These are phyloP conservation scores for Cymbidium sinense DNA, from an alignment of 106 monocot species.

Conservation along the genomic window DNA sequence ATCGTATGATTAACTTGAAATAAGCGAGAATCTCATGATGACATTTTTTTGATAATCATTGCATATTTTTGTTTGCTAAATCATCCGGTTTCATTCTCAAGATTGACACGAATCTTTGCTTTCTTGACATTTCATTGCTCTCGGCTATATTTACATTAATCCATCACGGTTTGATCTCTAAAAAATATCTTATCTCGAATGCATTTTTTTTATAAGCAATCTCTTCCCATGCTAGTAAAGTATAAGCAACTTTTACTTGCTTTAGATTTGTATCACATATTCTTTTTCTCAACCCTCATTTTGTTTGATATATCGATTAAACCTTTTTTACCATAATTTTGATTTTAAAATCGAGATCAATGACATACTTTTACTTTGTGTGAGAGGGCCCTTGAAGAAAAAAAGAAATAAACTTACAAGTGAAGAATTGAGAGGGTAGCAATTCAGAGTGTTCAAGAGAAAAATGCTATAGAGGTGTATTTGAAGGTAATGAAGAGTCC, in stretches of 20 bases:
- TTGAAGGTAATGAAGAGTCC: constrained; percentile 35
- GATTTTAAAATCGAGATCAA: not conserved
- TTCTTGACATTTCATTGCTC: not conserved
- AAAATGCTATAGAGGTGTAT: constrained; percentile 41
- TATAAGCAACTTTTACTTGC: not conserved
- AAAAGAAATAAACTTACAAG: constrained; percentile 34
- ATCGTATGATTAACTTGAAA: not conserved
- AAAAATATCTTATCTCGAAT: not conserved
- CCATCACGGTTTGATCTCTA: not conserved
- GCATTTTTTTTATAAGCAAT: not conserved
- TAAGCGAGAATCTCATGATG: not conserved
- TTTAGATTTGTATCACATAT: not conserved
- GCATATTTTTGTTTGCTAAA: not conserved
- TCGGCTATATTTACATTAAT: not conserved
- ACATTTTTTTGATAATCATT: not conserved
- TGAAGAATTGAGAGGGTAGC: constrained; percentile 44
- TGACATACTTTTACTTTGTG: not conserved
- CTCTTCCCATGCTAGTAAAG: not conserved
- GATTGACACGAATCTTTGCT: too few relatives aligned
- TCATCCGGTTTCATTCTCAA: not conserved
- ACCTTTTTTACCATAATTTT: not conserved
- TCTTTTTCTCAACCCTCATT: not conserved
- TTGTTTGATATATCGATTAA: not conserved
- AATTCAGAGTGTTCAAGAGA: constrained; percentile 44
- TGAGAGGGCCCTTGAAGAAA: constrained; percentile 66